phyloP scores from a whole-genome alignment of 2,329 filamentous ascomycete species.

The Thielaviopsis populi region DNA sequence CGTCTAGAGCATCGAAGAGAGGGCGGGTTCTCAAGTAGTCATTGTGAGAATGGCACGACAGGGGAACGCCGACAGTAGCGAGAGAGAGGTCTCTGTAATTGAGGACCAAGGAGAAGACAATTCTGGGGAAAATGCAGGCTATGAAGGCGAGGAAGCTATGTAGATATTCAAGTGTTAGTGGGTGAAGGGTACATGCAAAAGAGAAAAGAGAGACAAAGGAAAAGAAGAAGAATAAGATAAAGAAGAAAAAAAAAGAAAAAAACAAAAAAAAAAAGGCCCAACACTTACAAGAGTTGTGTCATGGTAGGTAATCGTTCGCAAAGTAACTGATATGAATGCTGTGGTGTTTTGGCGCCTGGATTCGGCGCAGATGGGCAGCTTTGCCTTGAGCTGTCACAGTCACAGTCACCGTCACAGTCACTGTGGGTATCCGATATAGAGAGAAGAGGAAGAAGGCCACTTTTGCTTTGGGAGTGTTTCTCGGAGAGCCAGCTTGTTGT shows the following conservation, averaged over 20 bases:
- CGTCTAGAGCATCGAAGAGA: conserved; percentile 44
- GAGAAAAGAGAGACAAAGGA: not conserved
- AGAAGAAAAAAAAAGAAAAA: no score
- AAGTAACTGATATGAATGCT: not conserved
- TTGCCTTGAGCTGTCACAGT: not conserved
- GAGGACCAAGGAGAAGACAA: not conserved
- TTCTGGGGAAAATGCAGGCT: conserved; percentile 2
- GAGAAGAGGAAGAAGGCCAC: not conserved
- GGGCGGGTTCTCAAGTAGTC: conserved; percentile 54
- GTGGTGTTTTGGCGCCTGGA: not conserved
- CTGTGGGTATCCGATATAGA: not conserved
- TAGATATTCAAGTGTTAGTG: not conserved
- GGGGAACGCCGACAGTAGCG: conserved; percentile 29
- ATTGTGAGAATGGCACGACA: conserved; percentile 52
- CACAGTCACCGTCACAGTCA: not conserved
- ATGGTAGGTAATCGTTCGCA: not conserved
- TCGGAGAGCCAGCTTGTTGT: not conserved
- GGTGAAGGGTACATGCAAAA: not conserved
- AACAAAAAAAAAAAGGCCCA: not conserved
- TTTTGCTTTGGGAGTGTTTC: not conserved
- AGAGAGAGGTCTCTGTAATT: not conserved
- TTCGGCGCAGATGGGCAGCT: not conserved
- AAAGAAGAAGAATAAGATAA: not conserved
- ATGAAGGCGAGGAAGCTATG: not conserved
- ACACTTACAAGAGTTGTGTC: not conserved